A percentile compares a stretch with the other conserved stretches of the same genome.
Evolutionary conservation across 768 basidiomycete species (phyloP).

Genomic region (Mrakia frigida): DNA sequence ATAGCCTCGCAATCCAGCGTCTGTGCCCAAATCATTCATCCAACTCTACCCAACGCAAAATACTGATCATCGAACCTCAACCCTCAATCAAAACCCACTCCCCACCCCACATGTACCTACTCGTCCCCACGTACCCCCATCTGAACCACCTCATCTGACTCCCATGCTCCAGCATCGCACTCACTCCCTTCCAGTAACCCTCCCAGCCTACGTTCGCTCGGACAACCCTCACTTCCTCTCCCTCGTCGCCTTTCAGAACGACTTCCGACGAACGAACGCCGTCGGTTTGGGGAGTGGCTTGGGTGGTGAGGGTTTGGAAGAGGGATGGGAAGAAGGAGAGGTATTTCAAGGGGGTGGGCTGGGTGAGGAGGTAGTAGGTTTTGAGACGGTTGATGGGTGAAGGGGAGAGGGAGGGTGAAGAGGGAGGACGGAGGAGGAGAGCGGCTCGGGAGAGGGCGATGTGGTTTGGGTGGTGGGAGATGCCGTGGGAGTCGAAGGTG

Average conservation of each 20-base stretch:
- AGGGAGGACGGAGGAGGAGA: constrained; percentile 43
- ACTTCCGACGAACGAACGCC: not conserved
- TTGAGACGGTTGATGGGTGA: not conserved
- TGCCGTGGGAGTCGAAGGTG: constrained; percentile 71
- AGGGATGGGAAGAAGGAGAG: not conserved
- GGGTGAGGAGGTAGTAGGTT: constrained; percentile 7
- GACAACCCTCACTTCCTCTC: not conserved
- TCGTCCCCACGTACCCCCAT: not conserved
- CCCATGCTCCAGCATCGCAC: constrained; percentile 14
- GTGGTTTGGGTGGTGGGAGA: constrained; percentile 83
- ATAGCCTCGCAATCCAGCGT: too few species aligned
- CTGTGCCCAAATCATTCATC: too few species aligned
- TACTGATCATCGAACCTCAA: too few species aligned
- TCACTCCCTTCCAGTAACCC: not conserved
- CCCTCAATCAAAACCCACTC: constrained; percentile 12
- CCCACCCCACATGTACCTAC: constrained; percentile 24
- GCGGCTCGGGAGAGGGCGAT: constrained; percentile 57
- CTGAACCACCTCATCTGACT: constrained; percentile 24
- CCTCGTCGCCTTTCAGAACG: not conserved
- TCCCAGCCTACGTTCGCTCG: constrained; percentile 1
- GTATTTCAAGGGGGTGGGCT: not conserved
- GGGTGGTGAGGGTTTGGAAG: not conserved
- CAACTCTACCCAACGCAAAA: too few species aligned
- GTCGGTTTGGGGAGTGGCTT: too few species aligned
- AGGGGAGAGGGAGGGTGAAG: not conserved